phyloP scores from a whole-genome alignment of 169 alveolate genomes.

The Plasmodium fragile region DNA sequence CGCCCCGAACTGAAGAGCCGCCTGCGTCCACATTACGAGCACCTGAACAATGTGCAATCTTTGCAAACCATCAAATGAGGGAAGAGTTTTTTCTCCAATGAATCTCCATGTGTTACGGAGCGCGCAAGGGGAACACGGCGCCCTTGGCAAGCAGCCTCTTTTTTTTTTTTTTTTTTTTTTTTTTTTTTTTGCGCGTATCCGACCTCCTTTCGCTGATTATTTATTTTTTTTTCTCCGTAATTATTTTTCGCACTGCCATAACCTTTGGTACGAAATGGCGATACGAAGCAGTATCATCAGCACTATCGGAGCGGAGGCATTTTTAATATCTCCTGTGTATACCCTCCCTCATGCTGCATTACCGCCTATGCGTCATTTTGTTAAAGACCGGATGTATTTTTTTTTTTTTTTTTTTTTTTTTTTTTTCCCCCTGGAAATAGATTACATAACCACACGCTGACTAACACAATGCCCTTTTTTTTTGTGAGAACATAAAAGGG shows the following conservation, averaged over 20 bases:
- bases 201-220: neutral
- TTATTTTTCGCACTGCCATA: neutral
- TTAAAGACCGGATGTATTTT: neutral
- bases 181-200: neutral
- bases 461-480: neutral
- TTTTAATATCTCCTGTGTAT: neutral
- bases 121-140: neutral
- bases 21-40: neutral
- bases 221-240: conserved; percentile 17
- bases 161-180: neutral
- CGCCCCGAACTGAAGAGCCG: neutral
- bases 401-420: neutral
- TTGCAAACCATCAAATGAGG: neutral
- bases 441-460: neutral
- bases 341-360: neutral
- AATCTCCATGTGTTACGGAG: neutral
- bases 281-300: neutral
- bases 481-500: neutral
- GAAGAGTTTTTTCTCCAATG: neutral
- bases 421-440: neutral
- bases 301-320: neutral
- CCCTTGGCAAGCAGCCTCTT: neutral
- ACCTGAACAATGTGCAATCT: neutral
- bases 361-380: neutral
- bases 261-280: neutral